A percentile compares a stretch with the other conserved stretches of the same genome.
Evolutionary conservation across 768 basidiomycete genomes (phyloP).

Genomic region (Filobasidium wieringae): DNA sequence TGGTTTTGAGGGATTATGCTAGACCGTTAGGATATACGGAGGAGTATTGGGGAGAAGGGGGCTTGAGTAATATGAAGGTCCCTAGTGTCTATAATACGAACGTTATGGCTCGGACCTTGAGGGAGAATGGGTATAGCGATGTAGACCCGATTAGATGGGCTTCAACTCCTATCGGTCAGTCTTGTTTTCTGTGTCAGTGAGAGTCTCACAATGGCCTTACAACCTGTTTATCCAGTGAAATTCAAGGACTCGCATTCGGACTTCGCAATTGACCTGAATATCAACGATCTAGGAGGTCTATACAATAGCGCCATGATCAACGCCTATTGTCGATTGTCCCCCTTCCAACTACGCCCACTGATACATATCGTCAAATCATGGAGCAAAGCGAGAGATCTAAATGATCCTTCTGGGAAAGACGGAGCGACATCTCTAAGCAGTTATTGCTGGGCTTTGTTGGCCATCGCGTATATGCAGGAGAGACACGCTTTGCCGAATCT

Average conservation of each 20-base stretch:
- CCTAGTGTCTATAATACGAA: conserved; percentile 14
- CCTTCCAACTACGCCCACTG: conserved; percentile 32
- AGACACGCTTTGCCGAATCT: conserved; percentile 32
- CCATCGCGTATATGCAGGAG: conserved; percentile 34
- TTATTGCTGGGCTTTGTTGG: conserved; percentile 33
- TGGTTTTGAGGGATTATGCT: conserved; percentile 28
- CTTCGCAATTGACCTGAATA: conserved; percentile 29
- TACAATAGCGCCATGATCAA: conserved; percentile 33
- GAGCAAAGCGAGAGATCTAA: conserved; percentile 27
- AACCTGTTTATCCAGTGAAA: conserved; percentile 13
- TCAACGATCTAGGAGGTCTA: conserved; percentile 29
- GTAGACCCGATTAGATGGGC: conserved; percentile 24
- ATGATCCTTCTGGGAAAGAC: conserved; percentile 28
- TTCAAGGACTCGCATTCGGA: conserved; percentile 21
- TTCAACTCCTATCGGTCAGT: conserved; percentile 26
- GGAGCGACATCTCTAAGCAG: conserved; percentile 32
- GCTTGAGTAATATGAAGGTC: neutral
- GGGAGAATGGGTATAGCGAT: conserved; percentile 12
- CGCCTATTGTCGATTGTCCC: conserved; percentile 30
- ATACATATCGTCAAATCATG: conserved; percentile 34
- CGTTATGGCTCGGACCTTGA: conserved; percentile 3
- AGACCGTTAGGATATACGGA: conserved; percentile 26
- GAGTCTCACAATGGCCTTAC: neutral
- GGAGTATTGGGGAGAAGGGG: conserved; percentile 7
- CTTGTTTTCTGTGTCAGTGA: neutral